These are phyloP conservation scores for Cystoisospora suis DNA, from an alignment of 169 alveolate species.

Conservation along the genomic window DNA sequence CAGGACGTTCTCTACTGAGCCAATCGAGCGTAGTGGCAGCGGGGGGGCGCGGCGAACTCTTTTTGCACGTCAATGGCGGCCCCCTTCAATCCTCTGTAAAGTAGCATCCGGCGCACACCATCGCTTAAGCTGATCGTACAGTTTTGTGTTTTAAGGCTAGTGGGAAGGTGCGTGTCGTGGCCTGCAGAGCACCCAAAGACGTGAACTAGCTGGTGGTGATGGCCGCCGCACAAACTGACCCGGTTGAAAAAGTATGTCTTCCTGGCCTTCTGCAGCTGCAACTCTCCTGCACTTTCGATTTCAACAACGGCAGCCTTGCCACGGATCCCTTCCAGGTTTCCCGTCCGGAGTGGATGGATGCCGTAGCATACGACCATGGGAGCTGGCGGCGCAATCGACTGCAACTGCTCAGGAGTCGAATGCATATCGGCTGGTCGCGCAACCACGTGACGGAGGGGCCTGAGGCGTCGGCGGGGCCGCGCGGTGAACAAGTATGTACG, in stretches of 20 bases:
- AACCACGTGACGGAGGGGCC: too few relatives aligned
- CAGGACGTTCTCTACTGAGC: too few relatives aligned
- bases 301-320: not conserved
- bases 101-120: not conserved
- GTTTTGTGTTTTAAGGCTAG: not conserved
- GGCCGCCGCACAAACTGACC: too few relatives aligned
- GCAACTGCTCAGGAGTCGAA: not conserved
- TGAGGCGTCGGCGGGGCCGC: too few relatives aligned
- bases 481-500: too few relatives aligned
- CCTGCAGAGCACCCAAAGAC: not conserved
- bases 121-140: not conserved
- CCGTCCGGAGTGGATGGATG: conserved; percentile 23
- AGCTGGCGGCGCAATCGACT: not conserved
- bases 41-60: too few relatives aligned
- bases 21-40: too few relatives aligned
- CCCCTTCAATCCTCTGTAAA: not conserved
- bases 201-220: not conserved
- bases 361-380: not conserved
- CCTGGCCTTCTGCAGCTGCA: conserved; percentile 5
- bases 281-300: not conserved
- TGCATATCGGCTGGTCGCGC: too few relatives aligned
- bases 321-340: not conserved
- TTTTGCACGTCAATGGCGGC: not conserved
- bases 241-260: not conserved
- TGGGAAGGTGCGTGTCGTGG: not conserved